Evolutionary conservation across 2,329 filamentous ascomycete species (phyloP), one percentile per base, ranked within the genome.

Genomic region (Xylaria sp.): DNA sequence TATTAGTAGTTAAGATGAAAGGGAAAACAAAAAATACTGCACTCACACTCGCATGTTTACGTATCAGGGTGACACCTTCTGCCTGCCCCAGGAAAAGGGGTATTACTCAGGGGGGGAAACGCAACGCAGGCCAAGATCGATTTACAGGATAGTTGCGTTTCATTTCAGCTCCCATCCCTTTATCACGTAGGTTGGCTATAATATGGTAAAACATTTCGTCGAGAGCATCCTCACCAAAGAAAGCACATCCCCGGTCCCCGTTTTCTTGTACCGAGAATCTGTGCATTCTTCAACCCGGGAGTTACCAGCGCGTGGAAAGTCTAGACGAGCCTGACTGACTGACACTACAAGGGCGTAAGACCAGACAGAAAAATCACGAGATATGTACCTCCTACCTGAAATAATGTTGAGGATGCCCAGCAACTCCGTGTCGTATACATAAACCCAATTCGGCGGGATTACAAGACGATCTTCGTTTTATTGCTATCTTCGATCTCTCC

Each of bases 91-190:
- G 20, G 28, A 62, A 64, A 60, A 60, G 58, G 64, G 65, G 62
- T 23, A 23, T 68, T 33, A 15, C 41, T 57, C 51, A 70, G 51
- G 60, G 51, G 59, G 31, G 39, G 31, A 48, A 56, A 15, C 18
- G 59, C 7, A 49, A 63, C 61, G 61, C 58, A 51, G 28, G 62
- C 65, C 57, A 68, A 70, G 65, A 61, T 62, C 46, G n/a, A 62
- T 59, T 65, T 49, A 61, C 65, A 65, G 52, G n/a, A 56, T 55
- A 43, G 31, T 52, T 61, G 25, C 54, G 56, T 64, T 36, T 54
- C 33, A 52, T 59, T 55, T 59, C 62, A 70, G 68, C 57, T 62
- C 52, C n/a, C 31, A 31, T 46, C 25, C 33, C 31, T 31, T 33
- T 28, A 20, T 28, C 25, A 41, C 43, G 41, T 58, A 49, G 15